phyloP scores from a whole-genome alignment of 306 rosid genomes.

The Luffa acutangula region DNA sequence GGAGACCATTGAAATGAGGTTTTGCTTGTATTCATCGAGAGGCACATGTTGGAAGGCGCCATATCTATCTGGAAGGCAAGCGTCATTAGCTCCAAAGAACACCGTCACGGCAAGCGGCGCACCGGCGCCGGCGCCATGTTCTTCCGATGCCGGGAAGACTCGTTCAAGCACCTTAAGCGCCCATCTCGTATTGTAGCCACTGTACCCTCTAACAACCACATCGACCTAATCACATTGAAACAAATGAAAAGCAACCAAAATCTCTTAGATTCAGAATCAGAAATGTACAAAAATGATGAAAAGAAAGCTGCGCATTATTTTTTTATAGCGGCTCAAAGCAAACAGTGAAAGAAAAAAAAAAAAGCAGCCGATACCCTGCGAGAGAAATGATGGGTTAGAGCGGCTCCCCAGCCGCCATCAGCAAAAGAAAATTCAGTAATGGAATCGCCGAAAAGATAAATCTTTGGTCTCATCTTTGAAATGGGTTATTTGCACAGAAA shows the following conservation, averaged over 20 bases:
- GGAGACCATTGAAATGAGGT: slow-evolving; percentile 51
- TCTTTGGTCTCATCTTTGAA: slow-evolving; percentile 47
- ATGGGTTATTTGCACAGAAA: neutral
- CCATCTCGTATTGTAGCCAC: slow-evolving; percentile 89
- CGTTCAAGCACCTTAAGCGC: slow-evolving; percentile 54
- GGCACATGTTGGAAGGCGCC: slow-evolving; percentile 81
- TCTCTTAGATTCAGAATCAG: neutral
- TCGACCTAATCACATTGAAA: slow-evolving; percentile 32
- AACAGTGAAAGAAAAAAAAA: neutral
- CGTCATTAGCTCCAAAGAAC: slow-evolving; percentile 93
- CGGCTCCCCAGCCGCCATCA: slow-evolving; percentile 81
- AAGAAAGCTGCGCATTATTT: neutral
- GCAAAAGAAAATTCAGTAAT: slow-evolving; percentile 61
- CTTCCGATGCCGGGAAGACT: slow-evolving; percentile 33
- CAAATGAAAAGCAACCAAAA: neutral
- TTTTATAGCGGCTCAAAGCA: neutral
- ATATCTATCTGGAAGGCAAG: slow-evolving; percentile 53
- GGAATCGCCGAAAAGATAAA: slow-evolving; percentile 81
- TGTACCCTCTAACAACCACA: slow-evolving; percentile 73
- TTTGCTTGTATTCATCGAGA: slow-evolving; percentile 46
- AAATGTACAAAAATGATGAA: neutral
- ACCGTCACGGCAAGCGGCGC: slow-evolving; percentile 55
- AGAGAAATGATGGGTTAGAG: slow-evolving; percentile 63
- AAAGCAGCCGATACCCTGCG: slow-evolving; percentile 38
- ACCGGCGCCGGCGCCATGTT: neutral